These are phyloP conservation scores for Dryadomyces quercivorus DNA, from an alignment of 2,329 filamentous ascomycete species.

Conservation along the genomic window DNA sequence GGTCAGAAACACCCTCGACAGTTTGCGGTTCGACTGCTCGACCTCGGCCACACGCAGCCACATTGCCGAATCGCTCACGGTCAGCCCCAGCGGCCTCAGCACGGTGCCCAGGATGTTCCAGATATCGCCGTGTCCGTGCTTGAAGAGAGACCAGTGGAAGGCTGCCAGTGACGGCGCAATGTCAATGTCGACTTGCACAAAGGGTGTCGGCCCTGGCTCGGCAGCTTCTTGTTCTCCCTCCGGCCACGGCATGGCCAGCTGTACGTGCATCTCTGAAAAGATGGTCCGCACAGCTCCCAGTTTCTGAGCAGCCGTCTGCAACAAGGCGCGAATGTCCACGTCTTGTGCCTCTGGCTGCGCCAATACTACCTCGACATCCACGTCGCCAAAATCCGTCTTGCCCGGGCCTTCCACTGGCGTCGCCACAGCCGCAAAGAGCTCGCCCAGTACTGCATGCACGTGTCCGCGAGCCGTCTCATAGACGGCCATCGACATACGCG, in stretches of 20 bases:
- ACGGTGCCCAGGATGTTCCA: slow-evolving; percentile 55
- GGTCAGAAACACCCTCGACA: slow-evolving; percentile 48
- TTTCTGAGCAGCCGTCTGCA: neutral
- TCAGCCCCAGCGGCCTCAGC: slow-evolving; percentile 54
- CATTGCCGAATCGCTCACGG: slow-evolving; percentile 49
- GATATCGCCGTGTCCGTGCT: slow-evolving; percentile 58
- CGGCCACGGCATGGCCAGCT: slow-evolving; percentile 45
- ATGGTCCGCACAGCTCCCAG: slow-evolving; percentile 31
- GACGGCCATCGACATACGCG: slow-evolving; percentile 48
- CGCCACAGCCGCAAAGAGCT: slow-evolving; percentile 41
- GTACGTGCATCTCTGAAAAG: slow-evolving; percentile 23
- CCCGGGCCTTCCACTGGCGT: slow-evolving; percentile 56
- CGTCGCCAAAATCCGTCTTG: slow-evolving; percentile 57
- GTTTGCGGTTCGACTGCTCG: slow-evolving; percentile 43
- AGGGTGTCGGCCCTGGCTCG: slow-evolving; percentile 13
- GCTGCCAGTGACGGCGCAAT: slow-evolving; percentile 29
- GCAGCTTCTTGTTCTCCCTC: neutral
- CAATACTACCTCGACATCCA: slow-evolving; percentile 50
- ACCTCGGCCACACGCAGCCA: slow-evolving; percentile 57
- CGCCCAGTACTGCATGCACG: slow-evolving; percentile 32
- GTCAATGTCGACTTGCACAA: slow-evolving; percentile 59
- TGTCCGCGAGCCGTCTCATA: slow-evolving; percentile 40
- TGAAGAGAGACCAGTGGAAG: slow-evolving; percentile 54
- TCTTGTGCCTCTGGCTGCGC: neutral
- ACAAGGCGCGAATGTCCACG: neutral